Evolutionary conservation across 2,329 filamentous ascomycete genomes (phyloP), one percentile per base, ranked within the genome.

Genomic region (Emydomyces testavorans): DNA sequence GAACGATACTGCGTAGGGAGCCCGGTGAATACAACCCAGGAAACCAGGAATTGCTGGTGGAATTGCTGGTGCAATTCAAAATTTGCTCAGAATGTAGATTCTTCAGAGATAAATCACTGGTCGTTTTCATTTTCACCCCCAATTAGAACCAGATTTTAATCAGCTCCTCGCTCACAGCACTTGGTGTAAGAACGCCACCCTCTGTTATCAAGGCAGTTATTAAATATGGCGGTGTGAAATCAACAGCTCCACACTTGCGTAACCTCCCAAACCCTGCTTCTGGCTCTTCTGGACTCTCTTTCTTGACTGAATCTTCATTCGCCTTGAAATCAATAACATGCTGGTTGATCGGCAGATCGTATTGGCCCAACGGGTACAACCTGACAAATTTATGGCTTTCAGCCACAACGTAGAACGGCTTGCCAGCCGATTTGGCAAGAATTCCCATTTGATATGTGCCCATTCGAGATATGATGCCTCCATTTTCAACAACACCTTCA

Each of bases 371-470:
- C 1, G 90, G 86, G 58, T 89, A 92, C 48, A 92, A 75, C 58
- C 88, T 77, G 38, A 93, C 87, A 62, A 98, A 95, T 69, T 98
- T 98, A 72, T 98, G 92, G 58, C 85, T 93, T 71, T 98, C 92
- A 1, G 84, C 84, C 4, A 92, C 88, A 15, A 94, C 88, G 60
- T 93, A 94, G 57, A 96, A 86, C 0, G 84, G 84, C 53, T 85
- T 81, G 32, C 81, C 78, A 52, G 77, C 75, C 11, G 76, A 76
- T 58, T 82, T 81, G 4, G 89, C 88, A 45, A 95, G 71, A 56
- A 87, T 71, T 1, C 86, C 89, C 57, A 96, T 82, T 69, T 94
- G 88, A 57, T 85, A 90, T 3, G 79, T 82, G 21, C 90, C 90
- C 68, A 96, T 77, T 41, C 89, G 75, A 20, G 85, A 90, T 56